Evolutionary conservation across 2,329 filamentous ascomycete species (phyloP).

Genomic region (Pseudogymnoascus pannorum): DNA sequence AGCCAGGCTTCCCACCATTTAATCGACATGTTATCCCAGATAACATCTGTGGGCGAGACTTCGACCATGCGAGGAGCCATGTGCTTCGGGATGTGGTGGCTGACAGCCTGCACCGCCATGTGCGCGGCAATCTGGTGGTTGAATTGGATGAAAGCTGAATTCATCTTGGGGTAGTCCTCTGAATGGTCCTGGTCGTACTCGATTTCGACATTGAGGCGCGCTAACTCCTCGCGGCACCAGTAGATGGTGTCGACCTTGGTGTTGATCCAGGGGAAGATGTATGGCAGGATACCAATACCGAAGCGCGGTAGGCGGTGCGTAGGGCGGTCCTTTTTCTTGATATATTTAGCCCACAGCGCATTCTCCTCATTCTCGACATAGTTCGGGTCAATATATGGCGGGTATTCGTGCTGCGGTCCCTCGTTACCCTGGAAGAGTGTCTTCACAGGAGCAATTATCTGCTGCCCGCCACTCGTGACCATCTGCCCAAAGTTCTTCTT

Average conservation of each 20-base stretch:
- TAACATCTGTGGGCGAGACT: constrained; percentile 83
- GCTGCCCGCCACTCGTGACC: background rate
- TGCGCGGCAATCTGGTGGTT: constrained; percentile 96
- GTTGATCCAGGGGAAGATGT: constrained; percentile 56
- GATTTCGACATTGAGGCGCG: constrained; percentile 83
- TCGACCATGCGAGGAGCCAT: constrained; percentile 94
- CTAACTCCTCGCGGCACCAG: constrained; percentile 78
- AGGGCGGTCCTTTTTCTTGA: constrained; percentile 74
- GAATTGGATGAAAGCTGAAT: constrained; percentile 96
- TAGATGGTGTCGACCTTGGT: constrained; percentile 95
- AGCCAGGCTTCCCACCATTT: constrained; percentile 84
- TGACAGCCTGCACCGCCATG: constrained; percentile 91
- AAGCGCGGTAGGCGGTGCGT: constrained; percentile 69
- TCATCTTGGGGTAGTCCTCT: constrained; percentile 86
- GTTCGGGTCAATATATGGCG: constrained; percentile 53
- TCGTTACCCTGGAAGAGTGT: constrained; percentile 15
- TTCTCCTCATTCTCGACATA: constrained; percentile 55
- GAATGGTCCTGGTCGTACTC: constrained; percentile 80
- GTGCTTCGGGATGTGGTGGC: constrained; percentile 83
- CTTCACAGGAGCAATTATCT: background rate
- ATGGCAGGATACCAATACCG: constrained; percentile 30
- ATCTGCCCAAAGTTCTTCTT: constrained; percentile 8
- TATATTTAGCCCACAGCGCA: constrained; percentile 74
- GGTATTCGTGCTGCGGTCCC: constrained; percentile 42
- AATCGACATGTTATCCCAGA: constrained; percentile 97